Evolutionary conservation across 768 basidiomycete species (phyloP).

Genomic region (Lentinula guzmanii): DNA sequence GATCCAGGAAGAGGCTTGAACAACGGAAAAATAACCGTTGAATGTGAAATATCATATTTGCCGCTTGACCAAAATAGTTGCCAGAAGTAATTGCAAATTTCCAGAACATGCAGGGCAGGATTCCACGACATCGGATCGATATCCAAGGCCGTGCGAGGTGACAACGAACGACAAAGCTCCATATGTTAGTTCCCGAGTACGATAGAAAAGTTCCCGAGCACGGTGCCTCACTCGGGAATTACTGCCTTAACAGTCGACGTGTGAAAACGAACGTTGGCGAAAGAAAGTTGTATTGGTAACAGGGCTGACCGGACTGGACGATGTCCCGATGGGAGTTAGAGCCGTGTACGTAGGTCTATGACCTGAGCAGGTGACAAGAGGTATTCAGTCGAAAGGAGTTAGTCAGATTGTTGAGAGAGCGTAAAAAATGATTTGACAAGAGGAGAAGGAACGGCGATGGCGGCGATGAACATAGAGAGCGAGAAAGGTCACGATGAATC

Average conservation of each 20-base stretch:
- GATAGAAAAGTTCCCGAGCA: background rate
- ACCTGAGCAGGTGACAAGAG: background rate
- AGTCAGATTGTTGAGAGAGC: background rate
- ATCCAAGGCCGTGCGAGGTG: background rate
- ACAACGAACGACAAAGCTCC: background rate
- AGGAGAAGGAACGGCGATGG: background rate
- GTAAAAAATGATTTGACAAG: background rate
- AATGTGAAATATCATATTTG: too few relatives aligned
- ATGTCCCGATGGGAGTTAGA: background rate
- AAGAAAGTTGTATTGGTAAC: background rate
- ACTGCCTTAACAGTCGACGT: background rate
- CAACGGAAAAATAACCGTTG: too few relatives aligned
- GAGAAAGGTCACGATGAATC: background rate
- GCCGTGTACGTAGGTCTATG: background rate
- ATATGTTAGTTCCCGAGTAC: background rate
- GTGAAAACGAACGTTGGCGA: background rate
- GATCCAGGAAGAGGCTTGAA: too few relatives aligned
- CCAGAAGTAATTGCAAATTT: background rate
- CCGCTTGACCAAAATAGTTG: too few relatives aligned
- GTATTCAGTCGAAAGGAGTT: background rate
- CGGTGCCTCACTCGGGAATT: background rate
- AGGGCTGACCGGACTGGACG: background rate
- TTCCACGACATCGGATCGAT: background rate
- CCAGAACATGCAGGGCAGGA: background rate
- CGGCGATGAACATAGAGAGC: background rate